Percentiles rank a stretch among this genome's conserved stretches.
These are phyloP conservation scores for Phaeosphaeriaceae sp. DNA, from an alignment of 2,329 filamentous ascomycete genomes.

Conservation along the genomic window DNA sequence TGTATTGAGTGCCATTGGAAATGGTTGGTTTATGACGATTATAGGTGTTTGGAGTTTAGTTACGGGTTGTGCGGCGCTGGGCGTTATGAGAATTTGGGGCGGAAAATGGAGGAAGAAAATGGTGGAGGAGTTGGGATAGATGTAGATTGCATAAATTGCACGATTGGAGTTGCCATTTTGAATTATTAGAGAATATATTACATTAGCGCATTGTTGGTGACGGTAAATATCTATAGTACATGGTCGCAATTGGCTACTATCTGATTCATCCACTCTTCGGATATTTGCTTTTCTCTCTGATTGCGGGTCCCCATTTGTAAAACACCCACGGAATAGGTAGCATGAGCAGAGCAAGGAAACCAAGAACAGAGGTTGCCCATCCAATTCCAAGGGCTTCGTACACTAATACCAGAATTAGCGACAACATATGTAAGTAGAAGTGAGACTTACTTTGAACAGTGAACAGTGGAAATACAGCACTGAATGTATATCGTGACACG, in stretches of 20 bases:
- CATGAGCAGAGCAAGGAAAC: slow-evolving; percentile 46
- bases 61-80: slow-evolving; percentile 58
- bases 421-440: background rate
- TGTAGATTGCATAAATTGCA: background rate
- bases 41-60: slow-evolving; percentile 58
- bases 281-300: slow-evolving; percentile 33
- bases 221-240: no score
- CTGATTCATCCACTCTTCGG: slow-evolving; percentile 3
- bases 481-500: slow-evolving; percentile 46
- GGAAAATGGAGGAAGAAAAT: slow-evolving; percentile 69
- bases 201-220: background rate
- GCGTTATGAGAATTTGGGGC: slow-evolving; percentile 66
- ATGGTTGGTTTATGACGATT: slow-evolving; percentile 50
- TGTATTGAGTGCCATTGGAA: slow-evolving; percentile 43
- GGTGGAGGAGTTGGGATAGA: slow-evolving; percentile 52
- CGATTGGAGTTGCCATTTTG: background rate
- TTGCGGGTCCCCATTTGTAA: slow-evolving; percentile 32
- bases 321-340: slow-evolving; percentile 38
- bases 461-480: slow-evolving; percentile 47
- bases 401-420: slow-evolving; percentile 24
- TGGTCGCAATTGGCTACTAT: no score
- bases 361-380: slow-evolving; percentile 51
- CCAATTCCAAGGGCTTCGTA: slow-evolving; percentile 43
- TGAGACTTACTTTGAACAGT: slow-evolving; percentile 42
- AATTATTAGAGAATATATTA: no score